phyloP scores from a whole-genome alignment of 2,329 filamentous ascomycete genomes.

The Colletotrichum sp. region DNA sequence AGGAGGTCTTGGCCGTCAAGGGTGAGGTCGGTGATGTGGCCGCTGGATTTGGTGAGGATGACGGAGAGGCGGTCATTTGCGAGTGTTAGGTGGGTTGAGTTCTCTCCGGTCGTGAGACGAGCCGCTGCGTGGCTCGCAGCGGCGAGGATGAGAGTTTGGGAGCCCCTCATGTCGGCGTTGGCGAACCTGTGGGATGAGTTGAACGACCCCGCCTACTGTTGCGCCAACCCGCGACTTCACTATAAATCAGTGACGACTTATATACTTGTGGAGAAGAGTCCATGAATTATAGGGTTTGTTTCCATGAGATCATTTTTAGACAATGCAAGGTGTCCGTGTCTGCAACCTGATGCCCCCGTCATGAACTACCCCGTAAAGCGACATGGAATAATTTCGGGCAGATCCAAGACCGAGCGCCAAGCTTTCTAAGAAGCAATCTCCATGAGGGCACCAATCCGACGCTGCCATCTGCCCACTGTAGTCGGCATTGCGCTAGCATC shows the following conservation, averaged over 20 bases:
- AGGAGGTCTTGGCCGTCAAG: constrained; percentile 54
- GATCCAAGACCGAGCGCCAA: background rate
- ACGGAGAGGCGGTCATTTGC: constrained; percentile 41
- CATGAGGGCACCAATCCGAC: background rate
- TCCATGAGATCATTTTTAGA: background rate
- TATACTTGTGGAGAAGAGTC: background rate
- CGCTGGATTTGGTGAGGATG: constrained; percentile 39
- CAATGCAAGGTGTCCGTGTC: background rate
- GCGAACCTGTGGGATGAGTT: too few relatives aligned
- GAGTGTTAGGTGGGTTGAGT: constrained; percentile 35
- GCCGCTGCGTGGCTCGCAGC: background rate
- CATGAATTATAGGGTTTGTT: fast-evolving
- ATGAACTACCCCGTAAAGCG: background rate
- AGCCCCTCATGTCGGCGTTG: too few relatives aligned
- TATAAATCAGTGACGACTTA: background rate
- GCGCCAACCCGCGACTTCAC: too few relatives aligned
- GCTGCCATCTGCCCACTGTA: too few relatives aligned
- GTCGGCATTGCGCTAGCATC: too few relatives aligned
- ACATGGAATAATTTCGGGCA: background rate
- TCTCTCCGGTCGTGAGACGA: constrained; percentile 24
- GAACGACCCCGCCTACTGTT: too few relatives aligned
- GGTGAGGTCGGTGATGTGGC: constrained; percentile 36
- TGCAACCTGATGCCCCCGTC: background rate
- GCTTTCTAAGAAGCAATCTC: background rate
- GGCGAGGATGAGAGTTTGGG: too few relatives aligned